Percentiles rank a stretch among this genome's conserved stretches.
Conservation (phyloP, 306 rosid genomes). For the Urtica urens region DNA sequence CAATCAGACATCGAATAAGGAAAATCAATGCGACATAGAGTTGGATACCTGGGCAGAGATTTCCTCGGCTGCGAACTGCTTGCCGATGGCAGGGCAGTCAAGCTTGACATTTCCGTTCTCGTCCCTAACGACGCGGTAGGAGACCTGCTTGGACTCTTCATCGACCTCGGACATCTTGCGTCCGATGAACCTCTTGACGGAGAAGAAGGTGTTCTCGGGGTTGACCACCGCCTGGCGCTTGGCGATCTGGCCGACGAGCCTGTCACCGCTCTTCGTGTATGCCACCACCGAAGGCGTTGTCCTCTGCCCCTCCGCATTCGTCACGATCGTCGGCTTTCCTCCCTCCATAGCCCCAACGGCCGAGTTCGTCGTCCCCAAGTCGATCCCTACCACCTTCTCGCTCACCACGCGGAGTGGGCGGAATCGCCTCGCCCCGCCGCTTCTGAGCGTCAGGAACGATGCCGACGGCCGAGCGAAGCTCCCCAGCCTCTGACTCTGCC, state of each 20-base stretch:
- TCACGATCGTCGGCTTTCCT: conserved; percentile 68
- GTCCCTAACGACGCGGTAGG: conserved; percentile 62
- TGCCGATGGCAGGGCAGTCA: conserved; percentile 75
- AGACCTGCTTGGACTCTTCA: conserved; percentile 82
- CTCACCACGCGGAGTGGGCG: conserved; percentile 46
- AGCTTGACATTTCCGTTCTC: conserved; percentile 82
- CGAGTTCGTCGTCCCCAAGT: conserved; percentile 72
- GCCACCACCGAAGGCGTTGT: conserved; percentile 96
- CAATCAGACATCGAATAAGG: background rate
- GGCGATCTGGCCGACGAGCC: conserved; percentile 84
- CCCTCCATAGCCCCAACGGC: conserved; percentile 91
- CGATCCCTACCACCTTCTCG: conserved; percentile 81
- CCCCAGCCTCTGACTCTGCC: conserved; percentile 35
- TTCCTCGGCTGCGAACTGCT: conserved; percentile 76
- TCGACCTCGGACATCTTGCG: conserved; percentile 89
- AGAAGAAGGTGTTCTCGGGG: conserved; percentile 81
- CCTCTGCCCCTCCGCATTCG: conserved; percentile 84
- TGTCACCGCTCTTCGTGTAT: conserved; percentile 68
- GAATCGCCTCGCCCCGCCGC: conserved; percentile 8
- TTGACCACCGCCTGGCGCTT: conserved; percentile 87
- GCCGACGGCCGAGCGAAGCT: conserved; percentile 28
- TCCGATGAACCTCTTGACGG: conserved; percentile 83
- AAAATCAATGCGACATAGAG: background rate
- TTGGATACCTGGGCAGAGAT: conserved; percentile 78
- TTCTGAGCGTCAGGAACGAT: no score